Evolutionary conservation across 1,139 yeast species (phyloP).

Genomic region (Geotrichum macrosporum): DNA sequence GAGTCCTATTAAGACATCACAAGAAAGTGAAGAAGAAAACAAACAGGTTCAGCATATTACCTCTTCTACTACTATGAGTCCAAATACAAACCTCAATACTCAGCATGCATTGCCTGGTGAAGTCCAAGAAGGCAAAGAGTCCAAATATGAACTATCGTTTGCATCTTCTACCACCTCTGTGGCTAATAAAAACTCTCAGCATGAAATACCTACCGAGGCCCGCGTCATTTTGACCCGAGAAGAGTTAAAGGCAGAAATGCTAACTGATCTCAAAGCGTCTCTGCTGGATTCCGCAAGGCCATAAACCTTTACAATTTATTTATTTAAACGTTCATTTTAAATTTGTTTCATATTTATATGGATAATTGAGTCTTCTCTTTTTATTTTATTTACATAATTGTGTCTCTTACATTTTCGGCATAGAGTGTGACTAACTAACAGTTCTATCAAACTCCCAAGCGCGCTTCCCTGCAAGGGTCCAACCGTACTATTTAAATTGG

Average conservation of each 20-base stretch:
- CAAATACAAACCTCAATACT: background rate
- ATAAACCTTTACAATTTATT: no score
- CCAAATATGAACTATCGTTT: background rate
- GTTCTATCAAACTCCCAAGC: no score
- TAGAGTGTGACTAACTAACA: no score
- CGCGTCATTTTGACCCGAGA: conserved; percentile 11
- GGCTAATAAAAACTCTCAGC: background rate
- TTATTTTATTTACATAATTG: no score
- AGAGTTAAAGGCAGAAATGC: conserved; percentile 11
- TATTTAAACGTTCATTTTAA: no score
- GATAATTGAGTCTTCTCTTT: no score
- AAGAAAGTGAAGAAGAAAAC: background rate
- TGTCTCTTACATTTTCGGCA: no score
- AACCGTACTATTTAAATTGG: no score
- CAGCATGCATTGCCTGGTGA: background rate
- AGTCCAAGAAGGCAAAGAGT: background rate
- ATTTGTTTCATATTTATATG: no score
- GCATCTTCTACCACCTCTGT: background rate
- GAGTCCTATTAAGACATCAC: background rate
- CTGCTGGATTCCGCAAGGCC: conserved; percentile 10
- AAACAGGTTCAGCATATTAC: no score
- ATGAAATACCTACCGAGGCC: no score
- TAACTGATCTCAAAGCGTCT: conserved; percentile 10
- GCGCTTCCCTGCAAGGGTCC: no score
- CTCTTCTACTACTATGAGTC: background rate